These are phyloP conservation scores for Venturia pyrina DNA, from an alignment of 2,329 filamentous ascomycete species.

Conservation along the genomic window DNA sequence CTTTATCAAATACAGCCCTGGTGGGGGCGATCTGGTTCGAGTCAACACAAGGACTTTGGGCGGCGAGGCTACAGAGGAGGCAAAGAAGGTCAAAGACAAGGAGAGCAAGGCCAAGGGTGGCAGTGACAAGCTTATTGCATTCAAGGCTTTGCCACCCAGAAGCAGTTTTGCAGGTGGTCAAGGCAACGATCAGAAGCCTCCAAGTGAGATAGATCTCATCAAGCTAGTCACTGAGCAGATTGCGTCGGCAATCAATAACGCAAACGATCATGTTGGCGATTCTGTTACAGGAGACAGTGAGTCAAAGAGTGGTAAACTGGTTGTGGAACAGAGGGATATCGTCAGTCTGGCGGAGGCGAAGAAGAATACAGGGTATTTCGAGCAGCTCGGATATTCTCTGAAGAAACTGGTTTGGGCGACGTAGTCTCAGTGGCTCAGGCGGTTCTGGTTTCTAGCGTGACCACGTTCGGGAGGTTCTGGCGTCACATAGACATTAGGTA, in stretches of 20 bases:
- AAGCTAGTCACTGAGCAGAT: constrained; percentile 66
- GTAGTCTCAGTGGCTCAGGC: background rate
- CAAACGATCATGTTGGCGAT: constrained; percentile 27
- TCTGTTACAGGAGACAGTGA: constrained; percentile 27
- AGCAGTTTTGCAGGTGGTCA: constrained; percentile 26
- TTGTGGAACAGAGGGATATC: constrained; percentile 56
- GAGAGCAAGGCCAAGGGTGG: constrained; percentile 19
- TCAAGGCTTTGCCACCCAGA: constrained; percentile 45
- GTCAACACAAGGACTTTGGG: constrained; percentile 76
- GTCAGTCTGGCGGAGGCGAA: constrained; percentile 78
- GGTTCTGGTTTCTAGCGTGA: background rate
- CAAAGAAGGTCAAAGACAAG: constrained; percentile 16
- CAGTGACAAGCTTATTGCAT: constrained; percentile 34
- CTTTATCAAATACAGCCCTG: constrained; percentile 65
- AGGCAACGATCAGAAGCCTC: constrained; percentile 22
- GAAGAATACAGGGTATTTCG: constrained; percentile 75
- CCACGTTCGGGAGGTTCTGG: background rate
- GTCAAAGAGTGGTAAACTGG: constrained; percentile 19
- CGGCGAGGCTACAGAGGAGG: constrained; percentile 31
- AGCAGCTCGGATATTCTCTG: constrained; percentile 78
- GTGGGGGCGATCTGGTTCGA: constrained; percentile 59
- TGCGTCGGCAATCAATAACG: constrained; percentile 49
- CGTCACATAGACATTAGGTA: background rate
- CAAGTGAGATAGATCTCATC: constrained; percentile 45
- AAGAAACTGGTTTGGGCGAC: constrained; percentile 84